Evolutionary conservation across 192 early-diverging fungal genomes (phyloP), one percentile per base, ranked within the genome.

Genomic region (Linnemannia exigua): DNA sequence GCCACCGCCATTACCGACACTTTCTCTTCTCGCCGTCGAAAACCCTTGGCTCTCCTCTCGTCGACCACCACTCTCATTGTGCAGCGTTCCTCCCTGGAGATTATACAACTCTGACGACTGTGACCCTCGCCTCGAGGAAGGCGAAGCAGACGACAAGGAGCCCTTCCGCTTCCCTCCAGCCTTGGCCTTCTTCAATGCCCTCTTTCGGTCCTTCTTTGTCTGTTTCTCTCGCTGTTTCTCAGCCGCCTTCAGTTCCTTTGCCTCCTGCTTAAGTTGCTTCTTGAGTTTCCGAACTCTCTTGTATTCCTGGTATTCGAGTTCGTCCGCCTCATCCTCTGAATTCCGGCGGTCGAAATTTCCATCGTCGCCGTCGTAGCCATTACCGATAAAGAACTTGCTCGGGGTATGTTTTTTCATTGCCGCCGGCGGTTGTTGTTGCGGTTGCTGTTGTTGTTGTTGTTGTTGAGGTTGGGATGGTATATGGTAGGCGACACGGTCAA

Each of bases 301-400:
- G 33, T 52, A 54, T 67, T 77, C 82, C 67, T 84, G 82, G 67
- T 84, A 84, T 61, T 84, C 82, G 38, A 50, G 72, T n/a, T 84
- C 82, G 20, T 84, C 82, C 37, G 71, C 76, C 22, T 77, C 76
- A 58, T 84, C 82, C 46, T 84, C 82, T 5, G 72, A 78, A 28
- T 84, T 84, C 36, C 22, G 67, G 0, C 52, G 37, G 22, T 70
- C 72, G 31, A 74, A 58, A 16, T 47, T 8, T 68, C 77, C 41
- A 9, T 44, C 41, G 41, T 9, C 41, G 9, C 9, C 9, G 41
- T 6, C 41, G 3, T 31, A 38, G 41, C 46, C 70, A 6, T 51
- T 19, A 8, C 11, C 72, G 0, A 36, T 3, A 15, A 22, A 22
- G 72, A 37, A 37, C 31, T 0, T 20, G 11, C 31, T 54, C 28